Percentiles rank a stretch among this genome's conserved stretches.
Conservation (phyloP, 768 basidiomycete genomes). For the Trametes elegans region DNA sequence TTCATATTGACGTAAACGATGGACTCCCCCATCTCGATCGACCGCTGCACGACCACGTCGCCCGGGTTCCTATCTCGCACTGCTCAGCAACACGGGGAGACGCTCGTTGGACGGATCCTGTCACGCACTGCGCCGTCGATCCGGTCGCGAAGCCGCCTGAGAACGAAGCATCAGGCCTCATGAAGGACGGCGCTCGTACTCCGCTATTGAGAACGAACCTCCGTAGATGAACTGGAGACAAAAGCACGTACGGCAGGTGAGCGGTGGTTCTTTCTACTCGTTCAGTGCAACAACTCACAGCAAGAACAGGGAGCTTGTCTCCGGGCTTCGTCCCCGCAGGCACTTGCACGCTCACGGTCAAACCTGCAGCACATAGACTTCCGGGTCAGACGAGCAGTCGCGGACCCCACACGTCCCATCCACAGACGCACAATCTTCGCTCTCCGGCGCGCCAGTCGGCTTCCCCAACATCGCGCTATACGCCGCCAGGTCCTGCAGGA, state of each 20-base stretch:
- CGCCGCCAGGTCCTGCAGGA: constrained; percentile 15
- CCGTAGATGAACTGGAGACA: constrained; percentile 31
- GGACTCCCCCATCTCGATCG: constrained; percentile 41
- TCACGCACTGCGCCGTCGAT: not conserved
- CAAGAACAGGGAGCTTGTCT: constrained; percentile 51
- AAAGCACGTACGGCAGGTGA: not conserved
- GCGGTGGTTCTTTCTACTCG: not conserved
- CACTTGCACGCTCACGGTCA: constrained; percentile 48
- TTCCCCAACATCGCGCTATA: not conserved
- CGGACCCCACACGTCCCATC: too few relatives aligned
- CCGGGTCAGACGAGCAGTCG: too few relatives aligned
- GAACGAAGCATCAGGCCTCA: not conserved
- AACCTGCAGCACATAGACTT: too few relatives aligned
- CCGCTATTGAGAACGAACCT: constrained; percentile 17
- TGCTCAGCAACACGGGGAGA: not conserved
- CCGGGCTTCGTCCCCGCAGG: constrained; percentile 32
- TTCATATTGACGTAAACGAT: constrained; percentile 56
- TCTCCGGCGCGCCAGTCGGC: not conserved
- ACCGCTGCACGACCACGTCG: constrained; percentile 41
- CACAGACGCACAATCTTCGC: constrained; percentile 8
- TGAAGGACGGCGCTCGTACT: too few relatives aligned
- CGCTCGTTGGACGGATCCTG: too few relatives aligned
- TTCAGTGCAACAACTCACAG: constrained; percentile 48
- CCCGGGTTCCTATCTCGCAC: constrained; percentile 41
- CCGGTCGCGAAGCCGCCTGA: not conserved